phyloP scores from a whole-genome alignment of 352 stramenopile species.

The Phytophthora colocasiae region DNA sequence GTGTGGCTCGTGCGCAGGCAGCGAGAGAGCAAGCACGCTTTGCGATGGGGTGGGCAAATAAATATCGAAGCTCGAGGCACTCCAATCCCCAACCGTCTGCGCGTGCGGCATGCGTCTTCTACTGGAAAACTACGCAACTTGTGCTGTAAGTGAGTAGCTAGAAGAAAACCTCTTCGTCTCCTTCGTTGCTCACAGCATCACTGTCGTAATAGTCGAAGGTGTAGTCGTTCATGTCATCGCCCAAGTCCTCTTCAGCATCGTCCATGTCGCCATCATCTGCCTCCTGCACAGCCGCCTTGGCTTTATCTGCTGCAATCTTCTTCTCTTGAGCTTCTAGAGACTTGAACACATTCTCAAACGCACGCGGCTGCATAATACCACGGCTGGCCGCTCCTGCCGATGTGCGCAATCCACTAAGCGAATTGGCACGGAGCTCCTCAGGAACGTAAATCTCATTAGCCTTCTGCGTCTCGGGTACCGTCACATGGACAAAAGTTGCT shows the following conservation, averaged over 20 bases:
- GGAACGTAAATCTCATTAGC: conserved; percentile 69
- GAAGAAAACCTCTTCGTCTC: conserved; percentile 82
- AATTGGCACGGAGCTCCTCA: conserved; percentile 66
- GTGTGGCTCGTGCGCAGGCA: conserved; percentile 14
- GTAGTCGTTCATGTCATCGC: conserved; percentile 85
- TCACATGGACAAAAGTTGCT: conserved; percentile 66
- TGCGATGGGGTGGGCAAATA: conserved; percentile 38
- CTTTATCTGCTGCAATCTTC: conserved; percentile 53
- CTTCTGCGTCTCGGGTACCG: conserved; percentile 62
- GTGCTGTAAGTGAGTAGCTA: conserved; percentile 27
- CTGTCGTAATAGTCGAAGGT: conserved; percentile 86
- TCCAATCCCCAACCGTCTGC: conserved; percentile 31
- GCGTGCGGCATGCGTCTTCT: conserved; percentile 29
- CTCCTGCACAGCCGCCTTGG: conserved; percentile 50
- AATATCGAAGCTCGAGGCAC: conserved; percentile 35
- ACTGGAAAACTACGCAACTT: conserved; percentile 5
- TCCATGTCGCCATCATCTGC: conserved; percentile 63
- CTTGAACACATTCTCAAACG: conserved; percentile 78
- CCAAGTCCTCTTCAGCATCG: conserved; percentile 73
- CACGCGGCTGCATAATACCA: conserved; percentile 69
- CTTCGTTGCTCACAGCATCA: conserved; percentile 70
- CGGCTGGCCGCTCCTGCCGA: conserved; percentile 22
- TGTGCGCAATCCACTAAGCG: conserved; percentile 52
- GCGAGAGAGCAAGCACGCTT: conserved; percentile 25
- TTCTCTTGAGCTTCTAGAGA: conserved; percentile 73